phyloP scores from a whole-genome alignment of 805 yeast species.

The Tetrapisispora arboricola region DNA sequence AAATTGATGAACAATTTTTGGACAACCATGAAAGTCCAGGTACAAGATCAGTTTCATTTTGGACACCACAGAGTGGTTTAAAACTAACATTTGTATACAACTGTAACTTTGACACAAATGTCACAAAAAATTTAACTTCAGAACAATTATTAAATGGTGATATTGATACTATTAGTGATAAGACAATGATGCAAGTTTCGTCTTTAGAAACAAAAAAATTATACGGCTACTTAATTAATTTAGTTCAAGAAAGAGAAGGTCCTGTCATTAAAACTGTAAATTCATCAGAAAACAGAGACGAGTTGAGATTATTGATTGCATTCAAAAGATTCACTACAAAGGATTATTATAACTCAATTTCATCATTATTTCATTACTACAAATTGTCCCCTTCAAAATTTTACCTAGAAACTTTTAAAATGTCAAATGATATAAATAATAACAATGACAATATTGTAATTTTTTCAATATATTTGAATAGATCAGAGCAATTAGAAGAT shows the following conservation, averaged over 20 bases:
- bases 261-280: constrained; percentile 80
- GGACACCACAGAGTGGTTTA: constrained; percentile 28
- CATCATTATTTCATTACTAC: constrained; percentile 81
- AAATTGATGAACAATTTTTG: constrained; percentile 74
- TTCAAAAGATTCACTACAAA: constrained; percentile 77
- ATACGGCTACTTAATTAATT: constrained; percentile 60
- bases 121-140: constrained; percentile 4
- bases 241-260: constrained; percentile 69
- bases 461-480: constrained; percentile 74
- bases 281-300: constrained; percentile 68
- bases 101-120: constrained; percentile 37
- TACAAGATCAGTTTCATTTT: constrained; percentile 62
- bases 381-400: constrained; percentile 76
- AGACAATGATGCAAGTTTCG: constrained; percentile 65
- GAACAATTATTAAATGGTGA: constrained; percentile 31
- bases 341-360: constrained; percentile 76
- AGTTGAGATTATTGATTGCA: constrained; percentile 81
- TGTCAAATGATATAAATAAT: constrained; percentile 37
- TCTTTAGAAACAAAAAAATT: constrained; percentile 68
- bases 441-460: constrained; percentile 83
- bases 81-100: constrained; percentile 58
- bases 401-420: constrained; percentile 80
- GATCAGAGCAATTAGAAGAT: constrained; percentile 37
- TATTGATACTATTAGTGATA: constrained; percentile 64
- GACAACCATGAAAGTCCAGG: constrained; percentile 52